These are phyloP conservation scores for Theobroma grandiflorum DNA, from an alignment of 441 rosid genomes.

Conservation along the genomic window DNA sequence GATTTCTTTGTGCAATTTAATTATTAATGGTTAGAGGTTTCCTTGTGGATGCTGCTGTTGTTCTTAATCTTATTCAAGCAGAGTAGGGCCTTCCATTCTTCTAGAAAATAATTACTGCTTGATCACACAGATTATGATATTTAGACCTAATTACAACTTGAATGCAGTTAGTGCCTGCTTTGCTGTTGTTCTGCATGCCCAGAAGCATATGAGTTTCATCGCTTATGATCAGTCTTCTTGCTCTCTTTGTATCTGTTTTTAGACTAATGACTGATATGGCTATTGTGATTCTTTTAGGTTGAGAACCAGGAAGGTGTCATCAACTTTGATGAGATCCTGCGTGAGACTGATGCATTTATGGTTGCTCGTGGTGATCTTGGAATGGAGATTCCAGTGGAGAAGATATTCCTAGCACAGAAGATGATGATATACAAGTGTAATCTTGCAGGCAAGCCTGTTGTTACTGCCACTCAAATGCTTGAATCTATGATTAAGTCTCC, in stretches of 20 bases:
- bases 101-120: not conserved
- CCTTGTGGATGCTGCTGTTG: not conserved
- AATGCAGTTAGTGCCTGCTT: not conserved
- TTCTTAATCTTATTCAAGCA: not conserved
- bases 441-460: constrained; percentile 92
- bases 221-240: not conserved
- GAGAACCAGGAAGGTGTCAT: constrained; percentile 95
- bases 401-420: constrained; percentile 94
- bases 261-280: not conserved
- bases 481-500: constrained; percentile 98
- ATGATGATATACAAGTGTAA: constrained; percentile 99
- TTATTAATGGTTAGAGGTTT: not conserved
- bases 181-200: too few species aligned
- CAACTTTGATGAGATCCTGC: constrained; percentile 91
- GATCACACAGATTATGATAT: not conserved
- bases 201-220: not conserved
- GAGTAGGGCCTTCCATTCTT: not conserved
- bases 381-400: constrained; percentile 97
- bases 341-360: constrained; percentile 92
- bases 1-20: constrained; percentile 1
- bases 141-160: not conserved
- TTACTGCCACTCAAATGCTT: constrained; percentile 96
- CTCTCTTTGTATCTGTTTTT: not conserved
- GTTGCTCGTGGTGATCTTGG: constrained; percentile 99
- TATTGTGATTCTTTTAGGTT: constrained; percentile 49